Evolutionary conservation across 2,329 filamentous ascomycete species (phyloP), one percentile per base, ranked within the genome.

Genomic region (Claviceps sp.): DNA sequence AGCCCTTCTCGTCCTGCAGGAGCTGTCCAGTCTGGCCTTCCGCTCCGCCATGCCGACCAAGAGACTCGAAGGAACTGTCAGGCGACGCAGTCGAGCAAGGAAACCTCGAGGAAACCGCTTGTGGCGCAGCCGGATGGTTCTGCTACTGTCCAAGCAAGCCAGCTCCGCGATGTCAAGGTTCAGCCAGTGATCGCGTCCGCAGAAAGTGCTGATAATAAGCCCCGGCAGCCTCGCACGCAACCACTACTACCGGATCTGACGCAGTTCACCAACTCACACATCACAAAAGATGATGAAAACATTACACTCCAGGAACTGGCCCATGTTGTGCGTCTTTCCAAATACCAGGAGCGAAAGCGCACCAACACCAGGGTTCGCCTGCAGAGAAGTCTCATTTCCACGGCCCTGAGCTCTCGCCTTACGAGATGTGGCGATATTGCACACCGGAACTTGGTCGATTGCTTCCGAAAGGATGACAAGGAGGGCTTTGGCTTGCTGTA

Each of bases 291-390:
- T 55, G 74, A 74, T 49, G 79, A 84, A 45, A 78, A 79, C 53
- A 87, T 84, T 45, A 85, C 82, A 14, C 72, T 91, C 55, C 81
- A 86, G 61, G 85, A 90, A 67, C 78, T 91, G 58, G 85, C 85
- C 49, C 85, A 89, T 65, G 69, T 90, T 60, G 84, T 88, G 57
- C 81, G 85, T 55, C 72, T 89, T 55, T 85, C 85, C 64, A 85
- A 83, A 61, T 88, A 89, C 65, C 86, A 91, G 68, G 83, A 88
- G 73, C 84, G 85, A 73, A 86, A 87, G 73, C 80, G 85, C 68
- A 75, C 78, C 57, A 83, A 84, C 62, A 85, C 83, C 45, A 78
- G 86, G 58, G 74, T 85, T 57, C 82, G 85, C 52, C 75, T 93
- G 50, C 85, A 89, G 64, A 77, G 83, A 62, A 86, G 79, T 62